Evolutionary conservation across 192 early-diverging fungal species (phyloP).

Genomic region (Allomyces arbusculus): DNA sequence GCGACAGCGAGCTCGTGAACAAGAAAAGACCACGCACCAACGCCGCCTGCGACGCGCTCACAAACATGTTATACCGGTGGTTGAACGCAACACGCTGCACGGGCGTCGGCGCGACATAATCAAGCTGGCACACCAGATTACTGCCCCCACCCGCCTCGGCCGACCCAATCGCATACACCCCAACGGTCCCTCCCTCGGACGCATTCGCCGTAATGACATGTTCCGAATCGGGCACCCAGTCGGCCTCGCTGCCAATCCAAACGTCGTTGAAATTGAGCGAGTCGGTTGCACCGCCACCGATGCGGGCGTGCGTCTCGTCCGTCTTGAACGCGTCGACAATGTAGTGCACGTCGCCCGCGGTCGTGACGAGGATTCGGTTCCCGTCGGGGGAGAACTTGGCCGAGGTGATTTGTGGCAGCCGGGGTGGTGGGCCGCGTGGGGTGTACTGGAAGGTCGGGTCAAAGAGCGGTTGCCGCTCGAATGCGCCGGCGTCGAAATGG

Average conservation of each 20-base stretch:
- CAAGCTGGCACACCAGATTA: not conserved
- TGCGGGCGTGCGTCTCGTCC: constrained; percentile 14
- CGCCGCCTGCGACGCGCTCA: not conserved
- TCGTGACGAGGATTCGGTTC: constrained; percentile 46
- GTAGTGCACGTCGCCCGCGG: constrained; percentile 29
- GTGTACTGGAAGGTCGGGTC: constrained; percentile 3
- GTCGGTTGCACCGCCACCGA: constrained; percentile 2
- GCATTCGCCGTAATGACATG: not conserved
- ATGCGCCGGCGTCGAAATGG: constrained; percentile 2
- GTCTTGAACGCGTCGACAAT: constrained; percentile 47
- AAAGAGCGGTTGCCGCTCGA: not conserved
- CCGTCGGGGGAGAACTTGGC: constrained; percentile 23
- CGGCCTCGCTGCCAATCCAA: not conserved
- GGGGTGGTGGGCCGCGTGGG: not conserved
- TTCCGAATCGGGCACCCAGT: not conserved
- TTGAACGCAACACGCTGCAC: not conserved
- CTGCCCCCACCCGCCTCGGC: not conserved
- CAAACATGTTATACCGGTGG: not conserved
- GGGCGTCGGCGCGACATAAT: not conserved
- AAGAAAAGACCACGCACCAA: not conserved
- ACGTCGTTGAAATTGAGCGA: no score
- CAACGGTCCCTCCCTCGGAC: not conserved
- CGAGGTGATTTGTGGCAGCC: not conserved
- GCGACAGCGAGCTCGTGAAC: not conserved
- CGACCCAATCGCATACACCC: not conserved